Base-by-base conservation (phyloP, 768 basidiomycete species). In the Lactarius vividus region DNA sequence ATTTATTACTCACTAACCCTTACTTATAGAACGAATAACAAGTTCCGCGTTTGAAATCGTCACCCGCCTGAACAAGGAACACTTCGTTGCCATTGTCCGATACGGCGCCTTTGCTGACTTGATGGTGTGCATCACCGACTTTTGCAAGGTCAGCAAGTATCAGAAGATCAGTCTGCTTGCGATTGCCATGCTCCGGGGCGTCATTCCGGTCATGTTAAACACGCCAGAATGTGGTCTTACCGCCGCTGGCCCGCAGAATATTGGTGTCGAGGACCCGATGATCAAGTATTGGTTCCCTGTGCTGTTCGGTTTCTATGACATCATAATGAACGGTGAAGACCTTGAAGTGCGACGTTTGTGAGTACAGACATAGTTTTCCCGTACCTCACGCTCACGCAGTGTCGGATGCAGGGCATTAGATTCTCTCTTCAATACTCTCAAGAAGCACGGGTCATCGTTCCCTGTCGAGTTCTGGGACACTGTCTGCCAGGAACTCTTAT, bases 241-340 rank as follows among this genome's bases (percentile, higher is more conserved):
- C n/a, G 73, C 74, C 46, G 72, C 73, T 29, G 77, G 72, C 49
- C 70, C 75, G n/a, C 62, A 71, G 23, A 77, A 77, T 46, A 74
- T 76, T 57, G 75, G 79, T 0, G 81, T 80, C 71, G 90, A 92
- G 65, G 96, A 97, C 67, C 86, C 85, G 33, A 96, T 95, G 92
- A 90, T 98, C 77, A 90, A 88, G 71, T 98, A 89, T 76, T 99
- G 97, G 97, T 95, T 92, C 80, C 97, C 97, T 0, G 87, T 94
- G 2, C 81, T 98, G 42, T 96, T 98, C 73, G 91, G 92, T n/a
- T 98, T 98, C 80, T 98, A 96, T 77, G 97, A 98, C 75, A 96
- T 99, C 62, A 96, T 99, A 74, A 98, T 99, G 96, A 98, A 97
- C 68, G 97, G 94, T 20, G 97, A 98, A 75, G 97, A 99, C 73